Base-by-base conservation (phyloP, 441 rosid genomes). In the Daphne laureola region DNA sequence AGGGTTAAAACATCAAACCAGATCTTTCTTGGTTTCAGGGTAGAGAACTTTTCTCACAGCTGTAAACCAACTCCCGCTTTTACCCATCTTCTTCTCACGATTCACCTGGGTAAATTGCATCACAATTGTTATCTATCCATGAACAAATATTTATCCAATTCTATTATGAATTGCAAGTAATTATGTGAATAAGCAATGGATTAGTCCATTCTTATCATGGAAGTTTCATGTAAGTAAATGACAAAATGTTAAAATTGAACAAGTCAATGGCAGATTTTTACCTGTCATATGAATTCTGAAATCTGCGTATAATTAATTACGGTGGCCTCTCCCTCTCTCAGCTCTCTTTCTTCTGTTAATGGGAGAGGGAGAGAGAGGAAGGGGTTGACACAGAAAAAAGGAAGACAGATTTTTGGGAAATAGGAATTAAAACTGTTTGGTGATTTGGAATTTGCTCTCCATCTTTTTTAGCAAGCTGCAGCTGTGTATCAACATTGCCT, bases 31-130 rank as follows among this genome's bases (percentile, higher is more conserved):
- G 42, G 84, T 63, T 17, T 60, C 76, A n/a, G 84, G 69, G 65
- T 68, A 80, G 26, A 89, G 73, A 49, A 74, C 84, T 75, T 77
- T 91, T 89, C 71, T 88, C 64, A 88, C 73, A 49, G 78, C 78
- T 50, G 88, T 72, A 55, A 92, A 84, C 96, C 98, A 92, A 55
- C 59, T 65, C 41, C 76, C 76, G 59, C 67, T 78, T 66, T 79
- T 86, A 70, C 94, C 96, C 98, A 92, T 92, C 47, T 66, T 52
- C 71, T 67, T 49, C 21, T 48, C 25, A 21, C 25, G 48, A 36
- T 23, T 66, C 66, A 71, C 62, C 69, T 65, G 38, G 36, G 38
- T 31, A 8, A 5, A 31, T 31, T 31, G 38, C 38, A 31, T 31
- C 11, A 21, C 2, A 21, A 2, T 21, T 21, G 25, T 4, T 21